Base-by-base conservation (phyloP, 805 yeast genomes). In the Ogataea neopini region DNA sequence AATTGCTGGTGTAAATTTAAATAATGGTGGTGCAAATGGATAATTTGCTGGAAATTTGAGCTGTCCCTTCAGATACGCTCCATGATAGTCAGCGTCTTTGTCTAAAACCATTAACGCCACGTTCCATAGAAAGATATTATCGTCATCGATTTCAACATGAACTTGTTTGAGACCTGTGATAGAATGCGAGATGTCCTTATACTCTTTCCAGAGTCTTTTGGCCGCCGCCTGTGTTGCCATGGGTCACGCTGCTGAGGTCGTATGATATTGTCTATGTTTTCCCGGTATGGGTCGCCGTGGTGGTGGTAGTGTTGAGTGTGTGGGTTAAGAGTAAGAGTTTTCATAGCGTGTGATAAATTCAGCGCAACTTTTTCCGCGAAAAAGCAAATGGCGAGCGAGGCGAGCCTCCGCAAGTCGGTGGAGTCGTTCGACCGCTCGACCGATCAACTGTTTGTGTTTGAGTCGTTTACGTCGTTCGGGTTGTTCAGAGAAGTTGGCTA, bases 51-150 rank as follows among this genome's bases (percentile, higher is more conserved):
- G 98, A 70, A 92, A 92, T 59, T 84, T 80, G 88, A 92, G 86
- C 64, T 88, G 92, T 14, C 96, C 97, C 63, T 84, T 87, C 70
- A 94, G 86, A 68, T 88, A 92, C 15, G 97, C 97, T 32, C 98
- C 98, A 63, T 91, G 88, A 68, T 88, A 94, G 54, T 86, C 83
- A 15, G 96, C 87, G 53, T 90, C 96, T 59, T 87, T 86, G 68
- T 88, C 87, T 47, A 89, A 78, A 11, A 92, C 95, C 88, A 92
- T 87, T 48, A 92, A 86, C 19, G 96, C 97, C 48, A 92, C 81
- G 64, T 87, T 86, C 98, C 88, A 80, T 40, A 77, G 63, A 51
- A 79, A 79, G 51, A 80, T 77, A 65, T 80, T 79, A 56, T 78
- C 82, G 52, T 79, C 80, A 52, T 79, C 83, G 37, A 79, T 66